Evolutionary conservation across 2,329 filamentous ascomycete genomes (phyloP).

Genomic region (Colletotrichum somersetense): DNA sequence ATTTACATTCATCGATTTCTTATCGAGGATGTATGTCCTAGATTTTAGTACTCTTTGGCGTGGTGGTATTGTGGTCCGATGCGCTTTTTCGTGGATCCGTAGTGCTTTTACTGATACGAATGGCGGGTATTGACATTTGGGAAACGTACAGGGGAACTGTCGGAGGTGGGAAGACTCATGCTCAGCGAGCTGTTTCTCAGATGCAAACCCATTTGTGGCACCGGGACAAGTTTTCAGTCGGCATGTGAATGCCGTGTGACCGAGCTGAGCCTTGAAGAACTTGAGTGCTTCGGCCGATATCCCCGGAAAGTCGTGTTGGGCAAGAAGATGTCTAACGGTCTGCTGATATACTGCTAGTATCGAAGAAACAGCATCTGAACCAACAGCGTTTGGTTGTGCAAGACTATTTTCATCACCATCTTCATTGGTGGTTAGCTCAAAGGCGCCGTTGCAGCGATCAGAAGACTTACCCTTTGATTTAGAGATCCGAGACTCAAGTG

Average conservation of each 20-base stretch:
- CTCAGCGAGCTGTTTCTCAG: background rate
- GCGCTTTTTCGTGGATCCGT: background rate
- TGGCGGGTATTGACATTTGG: background rate
- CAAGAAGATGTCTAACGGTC: background rate
- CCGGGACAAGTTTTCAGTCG: background rate
- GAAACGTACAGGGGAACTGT: background rate
- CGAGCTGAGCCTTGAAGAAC: background rate
- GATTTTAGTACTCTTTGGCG: background rate
- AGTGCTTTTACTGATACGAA: background rate
- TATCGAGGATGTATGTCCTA: rapidly evolving
- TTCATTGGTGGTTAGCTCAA: background rate
- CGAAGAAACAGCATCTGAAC: background rate
- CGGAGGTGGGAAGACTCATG: background rate
- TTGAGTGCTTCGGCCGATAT: background rate
- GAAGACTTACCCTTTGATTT: background rate
- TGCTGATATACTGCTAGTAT: background rate
- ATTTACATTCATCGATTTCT: no score
- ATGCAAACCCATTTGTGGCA: background rate
- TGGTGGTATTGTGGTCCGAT: background rate
- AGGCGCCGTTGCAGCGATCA: background rate
- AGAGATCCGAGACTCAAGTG: background rate
- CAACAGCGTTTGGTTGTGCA: background rate
- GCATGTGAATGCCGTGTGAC: background rate
- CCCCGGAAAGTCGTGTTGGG: background rate
- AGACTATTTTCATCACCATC: background rate